phyloP scores from a whole-genome alignment of 306 rosid species.

The Biancaea sappan region DNA sequence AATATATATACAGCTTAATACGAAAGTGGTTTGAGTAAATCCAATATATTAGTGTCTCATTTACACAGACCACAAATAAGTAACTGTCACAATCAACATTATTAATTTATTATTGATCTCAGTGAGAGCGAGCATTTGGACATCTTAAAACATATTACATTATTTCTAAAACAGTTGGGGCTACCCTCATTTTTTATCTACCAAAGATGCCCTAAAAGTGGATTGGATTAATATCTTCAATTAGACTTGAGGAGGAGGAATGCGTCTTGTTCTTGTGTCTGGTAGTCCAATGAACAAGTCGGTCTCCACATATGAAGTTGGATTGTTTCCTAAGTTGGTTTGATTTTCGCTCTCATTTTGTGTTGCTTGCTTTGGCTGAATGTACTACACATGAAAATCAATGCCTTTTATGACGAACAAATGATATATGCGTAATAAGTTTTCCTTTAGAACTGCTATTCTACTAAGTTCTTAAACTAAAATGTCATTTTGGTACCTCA shows the following conservation, averaged over 20 bases:
- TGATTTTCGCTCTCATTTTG: slow-evolving; percentile 34
- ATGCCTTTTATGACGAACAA: not conserved
- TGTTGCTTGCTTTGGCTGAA: slow-evolving; percentile 25
- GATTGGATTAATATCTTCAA: slow-evolving; percentile 3
- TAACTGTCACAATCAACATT: not conserved
- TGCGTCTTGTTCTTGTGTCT: slow-evolving; percentile 48
- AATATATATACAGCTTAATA: no score
- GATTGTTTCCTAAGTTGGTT: slow-evolving; percentile 48
- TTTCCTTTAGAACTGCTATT: no score
- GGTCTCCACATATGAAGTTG: slow-evolving; percentile 76
- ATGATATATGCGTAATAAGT: not conserved
- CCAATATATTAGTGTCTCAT: no score
- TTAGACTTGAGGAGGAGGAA: slow-evolving; percentile 19
- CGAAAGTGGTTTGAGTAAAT: no score
- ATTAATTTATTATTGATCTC: slow-evolving; percentile 37
- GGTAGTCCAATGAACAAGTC: slow-evolving; percentile 77
- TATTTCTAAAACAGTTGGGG: slow-evolving; percentile 15
- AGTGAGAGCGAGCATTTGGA: slow-evolving; percentile 19
- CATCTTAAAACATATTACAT: slow-evolving; percentile 27
- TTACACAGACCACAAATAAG: slow-evolving; percentile 13
- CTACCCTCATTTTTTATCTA: slow-evolving; percentile 26
- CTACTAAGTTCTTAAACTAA: no score
- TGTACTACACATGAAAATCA: slow-evolving; percentile 34
- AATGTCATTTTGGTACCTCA: no score
- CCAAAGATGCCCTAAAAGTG: not conserved